Base-by-base conservation (phyloP, 148 eudicot species). In the Suaeda aralocaspica region DNA sequence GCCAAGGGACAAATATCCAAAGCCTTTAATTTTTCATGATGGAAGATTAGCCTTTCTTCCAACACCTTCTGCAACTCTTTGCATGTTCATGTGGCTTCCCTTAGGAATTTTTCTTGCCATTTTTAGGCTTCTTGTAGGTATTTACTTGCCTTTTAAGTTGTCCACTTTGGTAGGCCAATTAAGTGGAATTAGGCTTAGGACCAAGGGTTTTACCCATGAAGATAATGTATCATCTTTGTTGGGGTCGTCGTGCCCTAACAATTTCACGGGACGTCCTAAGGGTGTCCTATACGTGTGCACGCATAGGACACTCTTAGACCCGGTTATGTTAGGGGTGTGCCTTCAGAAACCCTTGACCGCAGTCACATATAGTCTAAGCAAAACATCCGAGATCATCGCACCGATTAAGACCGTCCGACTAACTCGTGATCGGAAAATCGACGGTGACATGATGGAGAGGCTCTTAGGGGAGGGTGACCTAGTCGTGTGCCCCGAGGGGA, bases 41-140 rank as follows among this genome's bases (percentile, higher is more conserved):
- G 96, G 98, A 4, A 84, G 98, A 61, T 81, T 93, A 41, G 98
- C 95, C 1, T 90, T 88, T 67, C 76, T 86, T 21, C 98, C 98
- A 6, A 93, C 96, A 1, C 92, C 98, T 9, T 64, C 65, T 2
- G 89, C 96, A 25, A 80, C 95, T 44, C 81, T 93, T 3, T 36
- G 70, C 39, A 87, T 87, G 89, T 84, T 93, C 82, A 61, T 88
- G 49, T 93, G 95, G 96, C 80, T 93, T 45, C 98, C 97, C 4
- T 24, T 82, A 0, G 98, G 84, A 16, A 45, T 91, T 11, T 18
- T 79, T 59, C 71, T 93, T 11, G 84, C 91, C 24, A 52, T 88
- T n/a, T 76, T 82, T 66, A 76, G 98, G 41, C 66, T 93, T 9
- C 2, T 79, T 36, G 75, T 85, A 1, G 95, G 95, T 1, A 80